Evolutionary conservation across 345 rosid genomes (phyloP).

Genomic region (Eutrema japonicum): DNA sequence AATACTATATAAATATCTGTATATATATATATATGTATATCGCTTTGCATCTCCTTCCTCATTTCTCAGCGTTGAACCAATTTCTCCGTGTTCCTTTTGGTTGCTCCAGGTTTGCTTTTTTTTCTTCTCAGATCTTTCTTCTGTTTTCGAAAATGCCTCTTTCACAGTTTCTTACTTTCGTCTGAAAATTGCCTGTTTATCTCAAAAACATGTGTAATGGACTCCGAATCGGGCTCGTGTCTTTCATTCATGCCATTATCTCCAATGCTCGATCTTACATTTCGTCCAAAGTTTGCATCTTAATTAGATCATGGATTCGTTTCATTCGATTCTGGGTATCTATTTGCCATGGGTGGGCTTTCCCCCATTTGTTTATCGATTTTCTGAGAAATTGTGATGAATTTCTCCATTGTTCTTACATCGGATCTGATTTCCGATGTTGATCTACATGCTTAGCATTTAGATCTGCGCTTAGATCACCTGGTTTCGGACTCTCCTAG

Average conservation of each 20-base stretch:
- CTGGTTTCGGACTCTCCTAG: background rate
- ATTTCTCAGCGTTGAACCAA: constrained; percentile 33
- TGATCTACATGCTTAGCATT: constrained; percentile 25
- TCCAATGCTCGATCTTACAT: constrained; percentile 35
- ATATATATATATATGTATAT: constrained; percentile 1
- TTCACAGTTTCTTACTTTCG: background rate
- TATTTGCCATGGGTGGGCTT: background rate
- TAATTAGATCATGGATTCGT: constrained; percentile 23
- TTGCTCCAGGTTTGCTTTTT: constrained; percentile 32
- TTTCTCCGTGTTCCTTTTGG: constrained; percentile 33
- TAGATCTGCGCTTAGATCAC: constrained; percentile 32
- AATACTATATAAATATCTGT: background rate
- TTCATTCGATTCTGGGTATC: constrained; percentile 9
- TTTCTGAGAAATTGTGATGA: no score
- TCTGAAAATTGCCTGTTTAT: constrained; percentile 10
- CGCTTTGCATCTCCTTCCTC: constrained; percentile 11
- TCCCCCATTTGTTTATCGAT: background rate
- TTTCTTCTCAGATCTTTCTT: constrained; percentile 15
- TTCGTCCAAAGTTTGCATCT: constrained; percentile 9
- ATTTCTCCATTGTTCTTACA: background rate
- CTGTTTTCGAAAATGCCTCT: background rate
- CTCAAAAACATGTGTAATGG: background rate
- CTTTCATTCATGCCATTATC: constrained; percentile 20
- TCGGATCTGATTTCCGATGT: constrained; percentile 27
- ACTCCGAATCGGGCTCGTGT: constrained; percentile 6